A percentile compares a stretch with the other conserved stretches of the same genome.
Evolutionary conservation across 805 yeast species (phyloP).

Genomic region (Zygoascus bituminiphila): DNA sequence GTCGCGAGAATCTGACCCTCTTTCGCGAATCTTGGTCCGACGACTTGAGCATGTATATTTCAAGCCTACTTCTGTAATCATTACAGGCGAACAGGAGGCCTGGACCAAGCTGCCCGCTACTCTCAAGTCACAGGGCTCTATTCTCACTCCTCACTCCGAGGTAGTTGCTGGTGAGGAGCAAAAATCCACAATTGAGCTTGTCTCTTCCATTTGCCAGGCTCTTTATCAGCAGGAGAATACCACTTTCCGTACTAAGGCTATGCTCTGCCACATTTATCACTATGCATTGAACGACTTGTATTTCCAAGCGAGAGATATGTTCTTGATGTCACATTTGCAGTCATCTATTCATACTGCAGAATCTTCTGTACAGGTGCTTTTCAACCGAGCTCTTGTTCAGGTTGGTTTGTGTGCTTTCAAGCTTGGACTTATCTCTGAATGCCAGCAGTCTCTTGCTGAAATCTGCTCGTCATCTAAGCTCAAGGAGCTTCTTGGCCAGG

Average conservation of each 20-base stretch:
- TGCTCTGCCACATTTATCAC: constrained; percentile 79
- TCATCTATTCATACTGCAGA: constrained; percentile 77
- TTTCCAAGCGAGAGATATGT: constrained; percentile 77
- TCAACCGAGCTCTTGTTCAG: constrained; percentile 93
- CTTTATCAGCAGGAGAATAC: constrained; percentile 61
- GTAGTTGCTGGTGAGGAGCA: constrained; percentile 23
- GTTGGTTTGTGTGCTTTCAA: constrained; percentile 95
- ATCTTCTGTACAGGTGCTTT: constrained; percentile 77
- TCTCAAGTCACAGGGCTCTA: constrained; percentile 15
- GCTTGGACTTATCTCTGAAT: constrained; percentile 72
- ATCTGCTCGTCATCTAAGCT: constrained; percentile 77
- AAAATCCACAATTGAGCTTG: constrained; percentile 43
- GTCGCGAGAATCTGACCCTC: constrained; percentile 34
- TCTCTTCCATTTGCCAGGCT: constrained; percentile 56
- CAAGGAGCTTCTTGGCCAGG: constrained; percentile 92
- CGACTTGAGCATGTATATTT: constrained; percentile 89
- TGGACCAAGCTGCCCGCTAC: constrained; percentile 48
- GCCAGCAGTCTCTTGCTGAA: constrained; percentile 82
- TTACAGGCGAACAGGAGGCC: constrained; percentile 60
- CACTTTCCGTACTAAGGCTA: constrained; percentile 70
- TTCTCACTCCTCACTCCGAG: constrained; percentile 30
- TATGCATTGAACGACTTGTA: constrained; percentile 83
- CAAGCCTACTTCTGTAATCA: constrained; percentile 73
- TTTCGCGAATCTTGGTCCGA: constrained; percentile 63
- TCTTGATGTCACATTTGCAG: constrained; percentile 79